Evolutionary conservation across 2,329 filamentous ascomycete genomes (phyloP), one percentile per base, ranked within the genome.

Genomic region (Thyridium curvatum): DNA sequence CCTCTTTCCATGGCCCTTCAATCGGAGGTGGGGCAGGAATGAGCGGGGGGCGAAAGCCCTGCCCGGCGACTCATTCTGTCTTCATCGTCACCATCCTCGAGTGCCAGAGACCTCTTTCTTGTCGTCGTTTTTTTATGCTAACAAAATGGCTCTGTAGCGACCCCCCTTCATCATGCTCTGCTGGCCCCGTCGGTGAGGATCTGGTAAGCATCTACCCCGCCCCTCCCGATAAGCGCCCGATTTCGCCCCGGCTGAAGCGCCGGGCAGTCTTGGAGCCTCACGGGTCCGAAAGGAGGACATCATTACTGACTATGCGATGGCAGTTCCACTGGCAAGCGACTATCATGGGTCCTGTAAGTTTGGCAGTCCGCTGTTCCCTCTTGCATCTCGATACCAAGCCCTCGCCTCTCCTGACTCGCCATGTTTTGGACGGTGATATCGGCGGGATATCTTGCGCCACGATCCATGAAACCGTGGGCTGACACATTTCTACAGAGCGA

Each of bases 261-360:
- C 21, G 21, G 21, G 21, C 21, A 26, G 6, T 26, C 10, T 6
- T 26, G 6, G 21, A 26, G 37, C 38, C 41, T 38, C 34, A 28
- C 34, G 34, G 15, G n/a, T 15, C 34, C 32, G 15, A 32, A 30
- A 21, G 35, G 29, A 7, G 21, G 28, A 35, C 30, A 14, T 18
- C 16, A 43, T 46, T 44, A 43, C 63, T 69, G 47, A 69, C 52
- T 39, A 55, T 45, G 10, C 34, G 39, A 46, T 34, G 35, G 56
- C 56, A 98, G 91, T 98, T 98, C 64, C 93, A 97, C 82, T 98
- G 93, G 93, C 93, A 98, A 83, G 93, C 93, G 59, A 98, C 93
- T 38, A 98, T 98, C 65, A 98, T 98, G 93, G 93, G 93, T 69
- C 93, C 93, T 64, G 88, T 94, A 82, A 81, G 87, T 81, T 53